Evolutionary conservation across 1,284 basidiomycete species (phyloP), one percentile per base, ranked within the genome.

Genomic region (Ceratobasidium sp.): DNA sequence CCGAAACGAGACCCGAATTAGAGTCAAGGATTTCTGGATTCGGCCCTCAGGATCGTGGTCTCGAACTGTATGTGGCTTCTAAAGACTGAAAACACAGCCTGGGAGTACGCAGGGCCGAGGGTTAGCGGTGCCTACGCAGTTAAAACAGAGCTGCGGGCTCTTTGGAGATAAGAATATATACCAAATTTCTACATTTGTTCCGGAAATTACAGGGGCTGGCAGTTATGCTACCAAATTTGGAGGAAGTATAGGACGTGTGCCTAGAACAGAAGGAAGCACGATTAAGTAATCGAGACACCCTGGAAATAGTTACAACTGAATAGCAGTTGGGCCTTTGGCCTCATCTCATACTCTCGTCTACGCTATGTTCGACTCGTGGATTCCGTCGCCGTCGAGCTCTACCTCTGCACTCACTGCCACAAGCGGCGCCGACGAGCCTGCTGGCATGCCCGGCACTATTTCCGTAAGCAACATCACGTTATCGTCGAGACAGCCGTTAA

Each of bases 281-380:
- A 33, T 76, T 76, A 76, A 46, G 20, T 76, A 76, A 76, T n/a
- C 44, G 5, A 42, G 49, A 26, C 46, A 33, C 26, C 28, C 61
- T 63, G 61, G n/a, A 63, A 63, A 63, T 42, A 63, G 61, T 42
- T 42, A n/a, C 39, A 33, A 56, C 58, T 63, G 42, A 73, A 73
- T 61, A 58, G 58, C 42, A 26, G 10, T 12, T 51, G 44, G 71
- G 39, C 55, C 61, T 61, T 42, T 63, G 60, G 60, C 51, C 49
- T 66, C 61, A 76, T 40, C 61, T 51, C 61, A 42, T 63, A 63
- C 39, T 63, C 61, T 28, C 15, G 33, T 5, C 44, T 42, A 66
- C 42, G 55, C 61, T 63, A 76, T 76, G 72, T 66, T 76, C 61
- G 72, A 66, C 49, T 76, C 72, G 72, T 76, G 72, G 72, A 28